A percentile compares a stretch with the other conserved stretches of the same genome.
Conservation (phyloP, 2,329 filamentous ascomycete genomes). For the Apiospora kogelbergensis region DNA sequence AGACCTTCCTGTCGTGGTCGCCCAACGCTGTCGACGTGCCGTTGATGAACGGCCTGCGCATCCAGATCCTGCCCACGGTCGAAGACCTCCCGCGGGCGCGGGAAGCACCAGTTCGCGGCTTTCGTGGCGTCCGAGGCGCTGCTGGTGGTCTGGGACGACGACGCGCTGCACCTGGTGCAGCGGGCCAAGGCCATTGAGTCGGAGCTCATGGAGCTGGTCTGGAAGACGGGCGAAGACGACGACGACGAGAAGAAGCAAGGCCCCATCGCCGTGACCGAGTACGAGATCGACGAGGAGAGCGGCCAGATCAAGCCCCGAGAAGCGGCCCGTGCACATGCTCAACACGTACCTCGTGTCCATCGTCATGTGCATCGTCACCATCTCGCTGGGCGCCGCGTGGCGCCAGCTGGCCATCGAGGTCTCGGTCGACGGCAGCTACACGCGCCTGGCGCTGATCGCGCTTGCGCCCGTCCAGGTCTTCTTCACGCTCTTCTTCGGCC, state of each 20-base stretch:
- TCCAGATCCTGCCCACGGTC: slow-evolving; percentile 73
- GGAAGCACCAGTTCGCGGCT: slow-evolving; percentile 79
- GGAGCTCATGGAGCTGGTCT: slow-evolving; percentile 76
- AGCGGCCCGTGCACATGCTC: slow-evolving; percentile 65
- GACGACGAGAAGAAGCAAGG: slow-evolving; percentile 53
- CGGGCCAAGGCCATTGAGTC: slow-evolving; percentile 72
- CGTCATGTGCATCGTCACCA: slow-evolving; percentile 64
- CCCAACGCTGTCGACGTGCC: slow-evolving; percentile 74
- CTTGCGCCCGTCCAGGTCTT: slow-evolving; percentile 73
- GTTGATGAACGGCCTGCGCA: slow-evolving; percentile 71
- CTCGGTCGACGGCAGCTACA: slow-evolving; percentile 61
- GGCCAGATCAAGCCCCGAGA: slow-evolving; percentile 65
- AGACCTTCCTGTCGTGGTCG: slow-evolving; percentile 72
- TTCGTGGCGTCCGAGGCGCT: slow-evolving; percentile 72
- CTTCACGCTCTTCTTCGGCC: slow-evolving; percentile 79
- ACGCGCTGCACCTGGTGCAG: slow-evolving; percentile 67
- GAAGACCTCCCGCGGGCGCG: slow-evolving; percentile 67
- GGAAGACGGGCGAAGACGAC: slow-evolving; percentile 57
- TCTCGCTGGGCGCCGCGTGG: slow-evolving; percentile 69
- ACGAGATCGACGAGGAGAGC: slow-evolving; percentile 70
- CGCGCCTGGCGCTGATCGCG: slow-evolving; percentile 63
- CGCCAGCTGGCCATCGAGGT: slow-evolving; percentile 69
- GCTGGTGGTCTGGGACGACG: slow-evolving; percentile 81
- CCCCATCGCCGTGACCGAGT: slow-evolving; percentile 41
- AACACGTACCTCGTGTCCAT: slow-evolving; percentile 69